phyloP scores from a whole-genome alignment of 1,284 basidiomycete genomes.

The Austroboletus niveus region DNA sequence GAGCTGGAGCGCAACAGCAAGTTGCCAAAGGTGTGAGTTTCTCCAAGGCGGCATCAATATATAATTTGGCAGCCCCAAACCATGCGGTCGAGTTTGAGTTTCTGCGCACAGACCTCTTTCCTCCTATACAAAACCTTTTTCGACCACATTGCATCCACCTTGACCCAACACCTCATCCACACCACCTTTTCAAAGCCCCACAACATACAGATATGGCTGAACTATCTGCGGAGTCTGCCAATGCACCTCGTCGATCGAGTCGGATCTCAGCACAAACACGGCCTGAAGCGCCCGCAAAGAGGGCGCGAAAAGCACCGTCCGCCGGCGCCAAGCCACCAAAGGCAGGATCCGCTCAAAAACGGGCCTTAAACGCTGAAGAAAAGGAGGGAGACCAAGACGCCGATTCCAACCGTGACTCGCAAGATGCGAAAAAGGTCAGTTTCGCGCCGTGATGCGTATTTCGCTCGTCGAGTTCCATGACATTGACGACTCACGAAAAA shows the following conservation, averaged over 20 bases:
- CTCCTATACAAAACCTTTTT: conserved; percentile 8
- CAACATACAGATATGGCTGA: conserved; percentile 17
- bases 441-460: background rate
- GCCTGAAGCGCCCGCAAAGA: conserved; percentile 29
- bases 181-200: background rate
- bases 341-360: conserved; percentile 25
- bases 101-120: conserved; percentile 25
- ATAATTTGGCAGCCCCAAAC: conserved; percentile 12
- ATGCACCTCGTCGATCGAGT: conserved; percentile 44
- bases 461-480: background rate
- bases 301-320: conserved; percentile 35
- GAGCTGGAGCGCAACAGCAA: too few species aligned
- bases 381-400: conserved; percentile 16
- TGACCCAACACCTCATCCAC: background rate
- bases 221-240: conserved; percentile 11
- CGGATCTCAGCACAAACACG: conserved; percentile 44
- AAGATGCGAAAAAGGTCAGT: conserved; percentile 24
- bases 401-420: conserved; percentile 4
- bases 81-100: conserved; percentile 19
- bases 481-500: too few species aligned
- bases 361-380: conserved; percentile 20
- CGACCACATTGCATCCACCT: conserved; percentile 1
- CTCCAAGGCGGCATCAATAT: conserved; percentile 15
- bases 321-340: conserved; percentile 23
- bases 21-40: too few species aligned